A percentile compares a stretch with the other conserved stretches of the same genome.
Conservation (phyloP, 306 rosid genomes). For the Corylus heterophylla region DNA sequence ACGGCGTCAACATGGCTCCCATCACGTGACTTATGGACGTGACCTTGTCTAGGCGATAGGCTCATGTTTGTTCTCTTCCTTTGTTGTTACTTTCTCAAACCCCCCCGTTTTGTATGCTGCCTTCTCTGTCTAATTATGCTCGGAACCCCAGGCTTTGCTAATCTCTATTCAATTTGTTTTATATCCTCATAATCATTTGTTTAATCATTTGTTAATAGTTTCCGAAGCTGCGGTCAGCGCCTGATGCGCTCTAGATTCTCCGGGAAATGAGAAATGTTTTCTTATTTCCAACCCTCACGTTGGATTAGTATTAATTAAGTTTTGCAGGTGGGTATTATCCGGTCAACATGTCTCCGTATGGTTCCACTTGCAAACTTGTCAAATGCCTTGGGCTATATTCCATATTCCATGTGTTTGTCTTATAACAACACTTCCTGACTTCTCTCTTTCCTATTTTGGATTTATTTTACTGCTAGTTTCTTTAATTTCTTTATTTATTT, state of each 20-base stretch:
- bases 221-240: slow-evolving; percentile 96
- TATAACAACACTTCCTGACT: slow-evolving; percentile 32
- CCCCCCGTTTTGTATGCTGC: slow-evolving; percentile 3
- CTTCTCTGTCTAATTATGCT: slow-evolving; percentile 35
- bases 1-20: slow-evolving; percentile 68
- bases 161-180: slow-evolving; percentile 14
- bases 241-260: slow-evolving; percentile 99
- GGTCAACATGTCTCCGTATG: slow-evolving; percentile 90
- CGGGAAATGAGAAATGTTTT: slow-evolving; percentile 51
- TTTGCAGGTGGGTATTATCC: slow-evolving; percentile 59
- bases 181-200: slow-evolving; percentile 18
- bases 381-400: slow-evolving; percentile 57
- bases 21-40: slow-evolving; percentile 81
- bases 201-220: slow-evolving; percentile 55
- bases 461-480: too few relatives aligned
- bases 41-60: slow-evolving; percentile 49
- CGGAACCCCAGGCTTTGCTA: slow-evolving; percentile 33
- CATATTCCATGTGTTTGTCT: slow-evolving; percentile 83
- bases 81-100: slow-evolving; percentile 20
- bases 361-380: slow-evolving; percentile 64
- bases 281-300: not conserved
- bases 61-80: slow-evolving; percentile 42
- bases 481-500: not conserved
- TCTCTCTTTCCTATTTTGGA: not conserved
- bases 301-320: slow-evolving; percentile 34